Conservation (phyloP, 169 alveolate genomes). For the Besnoitia besnoiti region DNA sequence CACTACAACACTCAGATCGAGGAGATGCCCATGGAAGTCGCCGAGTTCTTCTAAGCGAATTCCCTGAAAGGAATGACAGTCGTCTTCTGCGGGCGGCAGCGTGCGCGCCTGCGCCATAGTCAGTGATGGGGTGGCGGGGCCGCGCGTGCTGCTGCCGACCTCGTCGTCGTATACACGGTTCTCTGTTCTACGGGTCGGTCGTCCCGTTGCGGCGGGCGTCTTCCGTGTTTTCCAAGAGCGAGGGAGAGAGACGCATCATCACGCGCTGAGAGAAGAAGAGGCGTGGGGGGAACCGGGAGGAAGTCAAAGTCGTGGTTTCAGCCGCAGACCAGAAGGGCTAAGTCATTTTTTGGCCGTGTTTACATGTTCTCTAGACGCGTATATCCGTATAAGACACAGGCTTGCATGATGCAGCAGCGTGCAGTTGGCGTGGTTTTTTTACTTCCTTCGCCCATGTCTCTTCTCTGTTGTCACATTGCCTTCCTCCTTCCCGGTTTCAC, state of each 20-base stretch:
- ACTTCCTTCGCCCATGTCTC: too few species aligned
- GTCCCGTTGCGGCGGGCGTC: neutral
- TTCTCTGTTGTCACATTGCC: neutral
- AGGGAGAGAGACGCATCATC: neutral
- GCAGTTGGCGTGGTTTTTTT: neutral
- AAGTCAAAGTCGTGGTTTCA: neutral
- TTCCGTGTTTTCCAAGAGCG: neutral
- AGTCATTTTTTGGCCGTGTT: slow-evolving; percentile 2
- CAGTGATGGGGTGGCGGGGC: too few species aligned
- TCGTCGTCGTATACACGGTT: neutral
- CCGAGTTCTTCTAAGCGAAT: slow-evolving; percentile 20
- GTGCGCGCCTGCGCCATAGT: too few species aligned
- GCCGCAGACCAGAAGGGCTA: too few species aligned
- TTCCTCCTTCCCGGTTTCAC: neutral
- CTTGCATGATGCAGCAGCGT: neutral
- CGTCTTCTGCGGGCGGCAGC: too few species aligned
- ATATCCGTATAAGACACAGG: neutral
- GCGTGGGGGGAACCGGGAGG: neutral
- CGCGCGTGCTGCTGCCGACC: too few species aligned
- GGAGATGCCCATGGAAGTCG: slow-evolving; percentile 92
- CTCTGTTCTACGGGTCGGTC: neutral
- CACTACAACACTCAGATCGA: slow-evolving; percentile 98
- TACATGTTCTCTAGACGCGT: neutral
- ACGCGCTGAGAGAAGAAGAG: neutral
- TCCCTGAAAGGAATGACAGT: too few species aligned